Percentiles rank a stretch among this genome's conserved stretches.
Conservation (phyloP, 1,284 basidiomycete genomes). For the Pholiota adiposa region DNA sequence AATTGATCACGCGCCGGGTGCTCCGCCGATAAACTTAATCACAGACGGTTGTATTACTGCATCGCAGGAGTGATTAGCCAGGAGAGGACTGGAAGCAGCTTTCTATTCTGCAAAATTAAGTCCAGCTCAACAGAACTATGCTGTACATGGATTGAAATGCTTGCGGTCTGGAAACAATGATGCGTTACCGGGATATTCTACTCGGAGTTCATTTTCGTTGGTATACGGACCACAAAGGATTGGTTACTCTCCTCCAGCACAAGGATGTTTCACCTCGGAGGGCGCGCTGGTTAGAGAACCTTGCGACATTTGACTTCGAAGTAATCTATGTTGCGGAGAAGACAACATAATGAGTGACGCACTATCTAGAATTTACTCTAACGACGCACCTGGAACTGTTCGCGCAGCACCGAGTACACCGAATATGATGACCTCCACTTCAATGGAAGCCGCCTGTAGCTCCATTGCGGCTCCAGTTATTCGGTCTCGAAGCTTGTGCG, state of each 20-base stretch:
- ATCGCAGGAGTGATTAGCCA: slow-evolving; percentile 35
- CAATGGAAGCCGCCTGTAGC: background rate
- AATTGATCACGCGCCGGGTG: slow-evolving; percentile 24
- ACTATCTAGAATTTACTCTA: slow-evolving; percentile 24
- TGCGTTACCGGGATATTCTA: slow-evolving; percentile 33
- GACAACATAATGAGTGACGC: slow-evolving; percentile 35
- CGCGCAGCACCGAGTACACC: slow-evolving; percentile 25
- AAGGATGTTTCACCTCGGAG: slow-evolving; percentile 36
- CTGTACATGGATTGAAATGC: slow-evolving; percentile 35
- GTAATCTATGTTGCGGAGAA: slow-evolving; percentile 27
- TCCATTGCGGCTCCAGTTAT: background rate
- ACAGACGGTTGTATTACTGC: slow-evolving; percentile 32
- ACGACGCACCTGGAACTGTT: slow-evolving; percentile 26
- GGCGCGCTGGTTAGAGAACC: slow-evolving; percentile 41
- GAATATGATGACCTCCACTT: slow-evolving; percentile 25
- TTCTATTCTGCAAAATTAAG: slow-evolving; percentile 45
- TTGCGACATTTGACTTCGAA: slow-evolving; percentile 34
- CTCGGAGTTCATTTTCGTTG: slow-evolving; percentile 36
- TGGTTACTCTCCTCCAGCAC: slow-evolving; percentile 36
- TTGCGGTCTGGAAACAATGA: slow-evolving; percentile 41
- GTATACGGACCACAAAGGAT: slow-evolving; percentile 41
- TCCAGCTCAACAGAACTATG: slow-evolving; percentile 32
- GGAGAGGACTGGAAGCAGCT: slow-evolving; percentile 34
- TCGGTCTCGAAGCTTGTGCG: background rate
- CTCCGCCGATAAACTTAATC: slow-evolving; percentile 28